A percentile compares a stretch with the other conserved stretches of the same genome.
phyloP scores from a whole-genome alignment of 73 alveolate genomes.

The Paramecium sonneborni region DNA sequence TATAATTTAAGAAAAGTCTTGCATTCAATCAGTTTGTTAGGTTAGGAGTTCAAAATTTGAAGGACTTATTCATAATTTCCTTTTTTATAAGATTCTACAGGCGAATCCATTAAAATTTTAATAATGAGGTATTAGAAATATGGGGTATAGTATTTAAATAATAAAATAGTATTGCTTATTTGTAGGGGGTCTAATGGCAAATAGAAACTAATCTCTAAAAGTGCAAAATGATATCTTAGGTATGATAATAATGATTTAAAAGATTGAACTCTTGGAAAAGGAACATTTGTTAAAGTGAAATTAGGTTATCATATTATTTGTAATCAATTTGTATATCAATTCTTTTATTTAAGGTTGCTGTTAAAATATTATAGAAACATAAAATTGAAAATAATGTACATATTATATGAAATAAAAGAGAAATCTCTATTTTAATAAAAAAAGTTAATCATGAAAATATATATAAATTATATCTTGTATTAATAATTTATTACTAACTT shows the following conservation, averaged over 20 bases:
- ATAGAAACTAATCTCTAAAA: not conserved
- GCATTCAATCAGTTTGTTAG: not conserved
- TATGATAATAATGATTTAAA: not conserved
- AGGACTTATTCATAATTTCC: not conserved
- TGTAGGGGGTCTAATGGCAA: not conserved
- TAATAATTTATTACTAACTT: not conserved
- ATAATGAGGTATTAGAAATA: not conserved
- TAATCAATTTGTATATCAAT: not conserved
- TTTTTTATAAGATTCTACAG: slow-evolving; percentile 23
- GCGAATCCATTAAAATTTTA: slow-evolving; percentile 20
- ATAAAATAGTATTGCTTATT: not conserved
- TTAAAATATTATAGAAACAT: slow-evolving; percentile 11
- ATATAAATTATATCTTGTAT: not conserved
- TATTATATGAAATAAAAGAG: slow-evolving; percentile 1
- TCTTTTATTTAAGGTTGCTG: slow-evolving; percentile 12
- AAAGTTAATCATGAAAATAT: slow-evolving; percentile 7
- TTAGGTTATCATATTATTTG: not conserved
- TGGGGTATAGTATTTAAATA: not conserved
- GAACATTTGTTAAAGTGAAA: not conserved
- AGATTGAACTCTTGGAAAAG: not conserved
- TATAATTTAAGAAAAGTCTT: not conserved
- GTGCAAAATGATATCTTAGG: not conserved
- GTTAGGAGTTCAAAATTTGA: not conserved
- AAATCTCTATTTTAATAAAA: not conserved
- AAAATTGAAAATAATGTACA: slow-evolving; percentile 28